These are phyloP conservation scores for Candida dajiaensis DNA, from an alignment of 805 yeast species.

Conservation along the genomic window DNA sequence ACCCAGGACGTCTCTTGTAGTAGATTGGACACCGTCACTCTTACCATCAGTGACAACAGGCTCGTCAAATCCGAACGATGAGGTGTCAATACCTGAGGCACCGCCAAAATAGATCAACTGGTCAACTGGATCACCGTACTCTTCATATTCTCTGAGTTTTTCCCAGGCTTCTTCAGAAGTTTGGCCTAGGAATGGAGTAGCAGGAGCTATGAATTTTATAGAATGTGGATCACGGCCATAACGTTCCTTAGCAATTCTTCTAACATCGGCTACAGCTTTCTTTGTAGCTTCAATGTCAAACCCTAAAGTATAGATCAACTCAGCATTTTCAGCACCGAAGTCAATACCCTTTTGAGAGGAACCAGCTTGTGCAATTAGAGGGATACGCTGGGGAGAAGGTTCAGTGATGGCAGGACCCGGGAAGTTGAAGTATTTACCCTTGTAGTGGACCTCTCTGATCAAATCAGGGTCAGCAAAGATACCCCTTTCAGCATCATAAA, in stretches of 20 bases:
- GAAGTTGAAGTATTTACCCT: conserved; percentile 33
- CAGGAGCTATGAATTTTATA: conserved; percentile 33
- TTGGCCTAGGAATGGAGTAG: conserved; percentile 32
- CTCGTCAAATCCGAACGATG: conserved; percentile 30
- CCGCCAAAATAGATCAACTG: conserved; percentile 36
- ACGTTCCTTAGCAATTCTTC: conserved; percentile 27
- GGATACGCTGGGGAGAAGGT: conserved; percentile 38
- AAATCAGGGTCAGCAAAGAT: conserved; percentile 28
- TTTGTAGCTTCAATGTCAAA: conserved; percentile 26
- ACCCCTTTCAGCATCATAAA: conserved; percentile 20
- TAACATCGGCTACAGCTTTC: conserved; percentile 22
- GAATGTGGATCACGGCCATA: conserved; percentile 32
- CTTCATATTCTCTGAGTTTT: conserved; percentile 23
- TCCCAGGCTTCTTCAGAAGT: conserved; percentile 36
- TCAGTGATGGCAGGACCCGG: conserved; percentile 34
- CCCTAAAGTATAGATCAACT: conserved; percentile 32
- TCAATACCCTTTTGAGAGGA: conserved; percentile 33
- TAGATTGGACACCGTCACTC: conserved; percentile 29
- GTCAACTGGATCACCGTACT: conserved; percentile 34
- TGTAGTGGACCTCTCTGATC: conserved; percentile 31
- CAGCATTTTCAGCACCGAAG: conserved; percentile 39
- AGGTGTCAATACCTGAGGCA: conserved; percentile 39
- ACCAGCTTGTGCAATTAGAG: conserved; percentile 40
- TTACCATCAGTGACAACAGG: conserved; percentile 27
- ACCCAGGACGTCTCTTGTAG: conserved; percentile 8